Conservation (phyloP, 2,329 filamentous ascomycete genomes). For the Mycosphaerella sp. region DNA sequence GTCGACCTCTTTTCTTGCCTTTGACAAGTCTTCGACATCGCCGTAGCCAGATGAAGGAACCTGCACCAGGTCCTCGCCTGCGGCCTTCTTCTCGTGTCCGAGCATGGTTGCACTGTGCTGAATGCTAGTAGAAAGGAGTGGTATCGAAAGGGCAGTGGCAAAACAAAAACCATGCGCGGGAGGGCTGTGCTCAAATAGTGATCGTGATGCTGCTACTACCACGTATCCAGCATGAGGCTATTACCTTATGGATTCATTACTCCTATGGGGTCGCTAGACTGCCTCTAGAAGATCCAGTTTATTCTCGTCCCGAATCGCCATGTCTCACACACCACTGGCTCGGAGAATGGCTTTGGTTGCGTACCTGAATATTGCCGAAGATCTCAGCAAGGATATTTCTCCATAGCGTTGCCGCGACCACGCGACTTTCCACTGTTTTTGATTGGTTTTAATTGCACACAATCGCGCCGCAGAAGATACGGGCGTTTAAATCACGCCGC, state of each 20-base stretch:
- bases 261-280: conserved; percentile 14
- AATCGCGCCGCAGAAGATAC: conserved; percentile 9
- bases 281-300: conserved; percentile 7
- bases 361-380: conserved; percentile 4
- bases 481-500: neutral
- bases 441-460: no score
- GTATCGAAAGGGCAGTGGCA: conserved; percentile 7
- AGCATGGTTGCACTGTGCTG: conserved; percentile 7
- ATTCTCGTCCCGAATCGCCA: conserved; percentile 3
- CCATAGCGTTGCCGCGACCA: neutral
- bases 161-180: conserved; percentile 6
- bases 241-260: conserved; percentile 16
- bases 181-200: conserved; percentile 8
- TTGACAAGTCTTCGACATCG: conserved; percentile 16
- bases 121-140: neutral
- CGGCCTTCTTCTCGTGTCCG: conserved; percentile 16
- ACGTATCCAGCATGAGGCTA: conserved; percentile 8
- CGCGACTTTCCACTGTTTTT: neutral
- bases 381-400: neutral
- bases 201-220: neutral
- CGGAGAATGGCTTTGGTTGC: neutral
- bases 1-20: conserved; percentile 10
- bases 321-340: conserved; percentile 8
- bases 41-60: conserved; percentile 17
- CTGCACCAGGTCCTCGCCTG: conserved; percentile 16